Evolutionary conservation across 2,329 filamentous ascomycete species (phyloP), one percentile per base, ranked within the genome.

Genomic region (Nemania serpens): DNA sequence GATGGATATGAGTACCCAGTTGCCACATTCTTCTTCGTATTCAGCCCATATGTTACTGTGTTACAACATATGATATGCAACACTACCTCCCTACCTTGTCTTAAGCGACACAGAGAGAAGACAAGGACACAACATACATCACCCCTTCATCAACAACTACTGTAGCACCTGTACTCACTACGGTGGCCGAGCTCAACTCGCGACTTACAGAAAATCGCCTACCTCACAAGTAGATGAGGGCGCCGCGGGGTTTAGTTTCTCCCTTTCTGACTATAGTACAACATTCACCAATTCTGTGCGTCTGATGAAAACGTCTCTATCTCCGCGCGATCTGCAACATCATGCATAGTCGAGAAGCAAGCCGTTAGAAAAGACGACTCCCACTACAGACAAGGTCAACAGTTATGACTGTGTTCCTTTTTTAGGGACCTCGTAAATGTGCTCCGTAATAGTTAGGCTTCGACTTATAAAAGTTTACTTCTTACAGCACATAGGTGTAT

Each of bases 271-370:
- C 42, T 22, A 50, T 45, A 33, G 58, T 61, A 54, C 29, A 58
- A 63, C 54, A 33, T 49, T 48, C 46, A 51, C 50, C 54, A 45
- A 45, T 54, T 58, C 22, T 50, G n/a, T 50, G 36, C 47, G 36
- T 51, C 36, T 48, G 25, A 48, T 63, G 33, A 43, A 50, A 62
- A 47, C 17, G 53, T 54, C 54, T 55, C 54, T 55, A 45, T 58
- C n/a, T 36, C 58, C 50, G 54, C 47, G 49, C 50, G 54, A 61
- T 61, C 58, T 61, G 54, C 61, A 58, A 47, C 41, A 10, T 51
- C 42, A 45, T 47, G 56, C 25, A n/a, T n/a, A n/a, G n/a, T 29
- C 4, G 25, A 29, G 25, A 29, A 29, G 25, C 25, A 29, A 29
- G 25, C 25, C 25, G 25, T 29, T 7, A 29, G 25, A 29, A 29